Evolutionary conservation across 768 basidiomycete species (phyloP), one percentile per base, ranked within the genome.

Genomic region (Trametes coccinea): DNA sequence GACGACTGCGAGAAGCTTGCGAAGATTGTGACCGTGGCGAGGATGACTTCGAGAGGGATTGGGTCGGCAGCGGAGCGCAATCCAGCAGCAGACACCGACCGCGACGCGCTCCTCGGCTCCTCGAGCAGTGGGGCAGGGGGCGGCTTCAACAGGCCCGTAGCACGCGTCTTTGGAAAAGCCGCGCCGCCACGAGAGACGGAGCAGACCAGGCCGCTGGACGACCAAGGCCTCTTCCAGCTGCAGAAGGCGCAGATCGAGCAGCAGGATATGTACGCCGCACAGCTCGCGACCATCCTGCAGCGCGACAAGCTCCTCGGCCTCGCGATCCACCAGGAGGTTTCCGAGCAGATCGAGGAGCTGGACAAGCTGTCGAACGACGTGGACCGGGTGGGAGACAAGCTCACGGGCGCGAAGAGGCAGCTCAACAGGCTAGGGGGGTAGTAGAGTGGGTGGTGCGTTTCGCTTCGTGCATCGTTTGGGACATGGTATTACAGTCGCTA

Each of bases 1-100:
- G 93, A 95, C 71, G 95, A 98, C 72, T 89, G 92, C 77, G 91
- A 91, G 78, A 92, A 89, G 77, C 78, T 97, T 60, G 84, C 85
- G 41, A 86, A 85, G 79, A 92, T 96, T 81, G 88, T 93, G 44
- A 89, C 91, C 37, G 84, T 91, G 48, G 88, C 84, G 33, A 83
- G 83, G 60, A 84, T 84, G 67, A 78, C 74, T 30, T 78, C 79
- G 44, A 79, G 82, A 63, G 73, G 57, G 33, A 70, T 54, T 63
- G 74, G 53, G 43, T 73, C 76, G 0, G 71, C 75, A 9, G 67
- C 77, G 29, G 70, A 76, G 56, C 73, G 70, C 45, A 78, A 75
- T 60, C 73, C 79, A 33, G 81, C 81, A 5, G 74, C 84, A 8
- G 80, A 82, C 57, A 77, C 83, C 11, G 87, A 89, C 67, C 81